These are phyloP conservation scores for Aechmea fasciata DNA, from an alignment of 176 grass and related monocot species.

Conservation along the genomic window DNA sequence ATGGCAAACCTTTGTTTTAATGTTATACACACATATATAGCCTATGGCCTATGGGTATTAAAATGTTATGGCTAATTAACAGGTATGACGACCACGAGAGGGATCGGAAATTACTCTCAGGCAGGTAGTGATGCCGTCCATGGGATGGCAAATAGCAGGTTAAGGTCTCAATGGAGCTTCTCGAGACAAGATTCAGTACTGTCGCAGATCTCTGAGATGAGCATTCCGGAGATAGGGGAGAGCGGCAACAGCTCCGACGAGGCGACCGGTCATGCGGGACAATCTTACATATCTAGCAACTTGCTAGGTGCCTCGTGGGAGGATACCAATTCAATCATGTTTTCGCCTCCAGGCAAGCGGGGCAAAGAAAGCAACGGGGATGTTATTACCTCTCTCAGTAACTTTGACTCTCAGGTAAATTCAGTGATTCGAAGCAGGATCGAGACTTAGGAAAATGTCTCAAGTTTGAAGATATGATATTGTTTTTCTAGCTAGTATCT, in stretches of 20 bases:
- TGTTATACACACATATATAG: neutral
- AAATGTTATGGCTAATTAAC: conserved; percentile 2
- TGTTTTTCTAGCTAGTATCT: too few species aligned
- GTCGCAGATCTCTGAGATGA: conserved; percentile 62
- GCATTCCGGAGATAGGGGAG: conserved; percentile 45
- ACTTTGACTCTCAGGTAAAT: conserved; percentile 67
- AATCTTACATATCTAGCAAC: conserved; percentile 42
- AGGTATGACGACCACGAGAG: conserved; percentile 36
- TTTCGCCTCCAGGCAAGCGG: conserved; percentile 58
- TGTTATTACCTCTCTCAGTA: conserved; percentile 50
- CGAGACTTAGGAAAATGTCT: too few species aligned
- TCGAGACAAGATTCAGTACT: conserved; percentile 9
- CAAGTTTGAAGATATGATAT: too few species aligned
- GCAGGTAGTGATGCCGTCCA: conserved; percentile 25
- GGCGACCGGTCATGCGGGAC: conserved; percentile 16
- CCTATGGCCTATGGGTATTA: neutral
- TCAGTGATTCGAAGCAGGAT: neutral
- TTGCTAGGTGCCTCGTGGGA: conserved; percentile 88
- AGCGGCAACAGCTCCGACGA: conserved; percentile 44
- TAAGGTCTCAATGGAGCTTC: neutral
- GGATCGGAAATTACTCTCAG: conserved; percentile 16
- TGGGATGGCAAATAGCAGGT: conserved; percentile 4
- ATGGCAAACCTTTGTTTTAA: neutral
- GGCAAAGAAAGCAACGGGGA: conserved; percentile 31
- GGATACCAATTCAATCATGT: conserved; percentile 86